These are phyloP conservation scores for Chaetomiaceae sp. DNA, from an alignment of 2,329 filamentous ascomycete genomes.

Conservation along the genomic window DNA sequence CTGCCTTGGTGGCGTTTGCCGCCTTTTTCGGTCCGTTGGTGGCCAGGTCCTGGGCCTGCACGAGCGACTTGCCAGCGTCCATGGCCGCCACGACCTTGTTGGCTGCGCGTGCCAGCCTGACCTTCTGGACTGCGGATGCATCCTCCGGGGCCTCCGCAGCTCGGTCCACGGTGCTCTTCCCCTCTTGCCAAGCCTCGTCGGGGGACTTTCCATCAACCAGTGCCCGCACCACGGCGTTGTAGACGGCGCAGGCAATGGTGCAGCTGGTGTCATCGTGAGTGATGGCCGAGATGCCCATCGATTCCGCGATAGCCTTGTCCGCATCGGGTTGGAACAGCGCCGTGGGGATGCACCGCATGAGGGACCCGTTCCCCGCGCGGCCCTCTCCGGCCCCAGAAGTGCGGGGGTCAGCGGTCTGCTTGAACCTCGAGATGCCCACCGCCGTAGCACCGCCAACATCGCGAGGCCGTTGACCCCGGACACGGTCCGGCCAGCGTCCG, in stretches of 20 bases:
- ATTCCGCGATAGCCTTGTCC: conserved; percentile 30
- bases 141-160: not conserved
- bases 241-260: conserved; percentile 33
- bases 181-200: conserved; percentile 30
- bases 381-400: conserved; percentile 36
- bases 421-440: conserved; percentile 31
- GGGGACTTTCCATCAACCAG: conserved; percentile 29
- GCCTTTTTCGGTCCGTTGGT: conserved; percentile 30
- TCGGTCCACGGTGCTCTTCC: conserved; percentile 12
- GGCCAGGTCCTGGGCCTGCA: conserved; percentile 28
- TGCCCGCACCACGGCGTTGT: conserved; percentile 35
- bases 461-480: conserved; percentile 29
- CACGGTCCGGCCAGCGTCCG: conserved; percentile 40
- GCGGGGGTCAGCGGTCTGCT: conserved; percentile 27
- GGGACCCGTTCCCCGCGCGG: conserved; percentile 40
- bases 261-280: conserved; percentile 15
- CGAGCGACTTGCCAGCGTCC: conserved; percentile 26
- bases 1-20: conserved; percentile 24
- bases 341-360: conserved; percentile 46
- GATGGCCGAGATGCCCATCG: conserved; percentile 35
- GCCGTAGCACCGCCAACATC: conserved; percentile 40
- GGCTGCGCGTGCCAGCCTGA: conserved; percentile 5
- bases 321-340: conserved; percentile 35
- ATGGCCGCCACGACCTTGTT: conserved; percentile 28
- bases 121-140: not conserved